Conservation (phyloP, 1,284 basidiomycete genomes). For the Termitomyces sp. region DNA sequence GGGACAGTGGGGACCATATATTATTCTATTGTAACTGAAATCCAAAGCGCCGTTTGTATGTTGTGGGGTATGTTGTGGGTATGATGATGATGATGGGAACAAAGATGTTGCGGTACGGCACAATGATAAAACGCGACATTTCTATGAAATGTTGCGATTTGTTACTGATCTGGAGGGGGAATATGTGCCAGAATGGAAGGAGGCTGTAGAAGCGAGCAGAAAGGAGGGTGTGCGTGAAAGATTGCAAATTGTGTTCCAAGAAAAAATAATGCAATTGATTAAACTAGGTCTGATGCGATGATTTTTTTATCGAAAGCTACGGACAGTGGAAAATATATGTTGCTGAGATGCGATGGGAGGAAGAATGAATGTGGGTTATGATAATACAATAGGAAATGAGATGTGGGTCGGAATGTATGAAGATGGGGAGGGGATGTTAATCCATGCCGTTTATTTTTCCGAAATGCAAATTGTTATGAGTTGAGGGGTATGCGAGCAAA, state of each 20-base stretch:
- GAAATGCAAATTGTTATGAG: conserved; percentile 6
- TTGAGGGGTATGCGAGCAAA: conserved; percentile 1
- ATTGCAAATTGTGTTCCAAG: neutral
- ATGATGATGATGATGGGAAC: neutral
- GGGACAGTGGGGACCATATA: neutral
- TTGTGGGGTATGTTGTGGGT: neutral
- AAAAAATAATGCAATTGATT: conserved; percentile 7
- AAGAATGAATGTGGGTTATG: neutral
- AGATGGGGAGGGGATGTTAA: conserved; percentile 6
- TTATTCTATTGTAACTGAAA: neutral
- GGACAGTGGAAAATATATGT: conserved; percentile 10
- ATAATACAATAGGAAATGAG: conserved; percentile 10
- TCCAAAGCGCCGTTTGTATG: neutral
- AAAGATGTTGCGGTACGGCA: neutral
- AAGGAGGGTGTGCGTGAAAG: neutral
- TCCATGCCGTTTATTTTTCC: conserved; percentile 10
- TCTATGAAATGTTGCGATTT: neutral
- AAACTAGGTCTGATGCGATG: conserved; percentile 1
- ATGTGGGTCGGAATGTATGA: conserved; percentile 5
- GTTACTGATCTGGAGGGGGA: neutral
- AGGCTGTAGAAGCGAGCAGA: neutral
- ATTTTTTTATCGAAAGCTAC: conserved; percentile 11
- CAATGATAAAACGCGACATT: neutral
- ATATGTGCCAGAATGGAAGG: neutral
- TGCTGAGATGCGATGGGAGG: conserved; percentile 17